Base-by-base conservation (phyloP, 495 filamentous ascomycete species). In the Cenococcum geophilum region DNA sequence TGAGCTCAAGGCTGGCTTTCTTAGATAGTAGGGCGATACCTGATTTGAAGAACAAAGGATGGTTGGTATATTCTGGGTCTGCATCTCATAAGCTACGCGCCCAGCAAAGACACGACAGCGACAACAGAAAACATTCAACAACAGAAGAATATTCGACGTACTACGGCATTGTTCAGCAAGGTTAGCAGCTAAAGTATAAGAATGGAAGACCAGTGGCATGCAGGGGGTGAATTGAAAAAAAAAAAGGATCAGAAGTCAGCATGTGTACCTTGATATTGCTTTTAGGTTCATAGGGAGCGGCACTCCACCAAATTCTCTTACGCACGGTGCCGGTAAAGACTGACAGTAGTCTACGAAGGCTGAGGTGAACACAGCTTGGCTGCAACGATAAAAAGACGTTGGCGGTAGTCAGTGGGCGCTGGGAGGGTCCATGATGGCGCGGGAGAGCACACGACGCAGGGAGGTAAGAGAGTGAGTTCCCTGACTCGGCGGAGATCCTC, bases 401-500 rank as follows among this genome's bases (percentile, higher is more conserved):
- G 58, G 42, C 20, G 59, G 32, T 47, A 52, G 34, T 52, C 59
- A 40, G 55, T 50, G 51, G 51, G 53, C 34, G 56, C 48, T 20
- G 60, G 55, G 52, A 60, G 60, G 54, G 50, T 54, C 60, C 64
- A 67, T 60, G 62, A 60, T 60, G 60, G 56, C 42, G 60, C 60
- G 55, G 49, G 53, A 45, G 51, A 67, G 59, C 63, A 66, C 59
- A 58, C 56, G 59, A 60, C 56, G 60, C 65, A 60, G 66, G 32
- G 62, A 53, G 60, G 61, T 37, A 62, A 55, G 21, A 37, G 42
- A 65, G 61, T 32, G 49, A 62, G 55, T 10, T 23, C 45, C 23
- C 59, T 62, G 59, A 59, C 55, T 59, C 59, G 62, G 61, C 62
- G 66, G 66, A 61, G 66, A 68, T 61, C 57, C 54, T 65, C 61